Percentiles rank a stretch among this genome's conserved stretches.
Conservation (phyloP, 345 rosid genomes). For the Aethionema arabicum region DNA sequence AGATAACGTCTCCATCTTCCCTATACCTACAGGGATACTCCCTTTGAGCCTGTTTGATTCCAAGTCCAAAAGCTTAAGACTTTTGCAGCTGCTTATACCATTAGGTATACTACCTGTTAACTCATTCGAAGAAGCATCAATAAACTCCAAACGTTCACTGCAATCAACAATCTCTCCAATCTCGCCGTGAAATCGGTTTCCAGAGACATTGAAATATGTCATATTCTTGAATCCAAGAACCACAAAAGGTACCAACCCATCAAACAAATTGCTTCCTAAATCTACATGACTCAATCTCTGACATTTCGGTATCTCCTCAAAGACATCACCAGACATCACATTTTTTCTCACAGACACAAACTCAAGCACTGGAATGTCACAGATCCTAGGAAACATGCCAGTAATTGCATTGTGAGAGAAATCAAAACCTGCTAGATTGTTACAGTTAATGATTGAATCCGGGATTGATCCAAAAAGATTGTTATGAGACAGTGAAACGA, state of each 20-base stretch:
- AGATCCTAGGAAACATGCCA: conserved; percentile 60
- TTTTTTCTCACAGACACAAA: conserved; percentile 69
- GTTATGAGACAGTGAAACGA: conserved; percentile 72
- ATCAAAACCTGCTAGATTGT: conserved; percentile 75
- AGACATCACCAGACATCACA: conserved; percentile 59
- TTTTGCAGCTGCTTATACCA: conserved; percentile 62
- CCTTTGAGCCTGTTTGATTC: conserved; percentile 76
- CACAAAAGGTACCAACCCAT: conserved; percentile 68
- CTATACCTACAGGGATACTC: conserved; percentile 54
- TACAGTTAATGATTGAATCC: conserved; percentile 61
- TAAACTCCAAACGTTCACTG: conserved; percentile 51
- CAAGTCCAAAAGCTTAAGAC: conserved; percentile 72
- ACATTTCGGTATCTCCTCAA: conserved; percentile 56
- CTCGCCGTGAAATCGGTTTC: conserved; percentile 65
- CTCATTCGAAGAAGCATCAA: conserved; percentile 77
- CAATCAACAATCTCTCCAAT: conserved; percentile 57
- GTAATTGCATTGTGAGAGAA: conserved; percentile 71
- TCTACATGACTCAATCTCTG: conserved; percentile 58
- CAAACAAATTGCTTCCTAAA: conserved; percentile 69
- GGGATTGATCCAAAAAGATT: conserved; percentile 74
- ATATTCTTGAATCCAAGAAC: conserved; percentile 59
- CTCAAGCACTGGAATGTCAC: conserved; percentile 57
- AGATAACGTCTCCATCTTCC: conserved; percentile 52
- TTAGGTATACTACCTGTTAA: conserved; percentile 61
- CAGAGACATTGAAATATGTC: conserved; percentile 65